phyloP scores from a whole-genome alignment of 805 yeast genomes.

The Millerozyma miso region DNA sequence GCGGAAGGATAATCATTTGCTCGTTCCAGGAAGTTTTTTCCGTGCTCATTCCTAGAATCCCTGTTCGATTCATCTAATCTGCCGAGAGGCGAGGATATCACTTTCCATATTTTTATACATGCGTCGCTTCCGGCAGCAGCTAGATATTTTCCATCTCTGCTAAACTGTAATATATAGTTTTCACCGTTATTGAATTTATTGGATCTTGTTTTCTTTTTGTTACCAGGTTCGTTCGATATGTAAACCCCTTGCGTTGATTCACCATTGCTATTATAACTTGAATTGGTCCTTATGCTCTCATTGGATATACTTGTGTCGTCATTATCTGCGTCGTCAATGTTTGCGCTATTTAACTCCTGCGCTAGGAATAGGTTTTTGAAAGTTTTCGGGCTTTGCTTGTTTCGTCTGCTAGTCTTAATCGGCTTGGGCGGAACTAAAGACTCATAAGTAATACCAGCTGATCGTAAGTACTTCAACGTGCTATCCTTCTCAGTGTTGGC shows the following conservation, averaged over 20 bases:
- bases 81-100: slow-evolving; percentile 67
- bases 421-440: slow-evolving; percentile 53
- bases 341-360: slow-evolving; percentile 47
- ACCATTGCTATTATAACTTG: neutral
- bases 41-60: slow-evolving; percentile 10
- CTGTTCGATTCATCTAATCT: slow-evolving; percentile 42
- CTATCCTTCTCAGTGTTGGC: neutral
- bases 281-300: slow-evolving; percentile 1
- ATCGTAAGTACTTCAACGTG: slow-evolving; percentile 3
- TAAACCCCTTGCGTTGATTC: neutral
- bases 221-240: neutral
- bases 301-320: slow-evolving; percentile 8
- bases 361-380: slow-evolving; percentile 57
- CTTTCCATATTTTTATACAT: slow-evolving; percentile 70
- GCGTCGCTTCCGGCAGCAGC: slow-evolving; percentile 84
- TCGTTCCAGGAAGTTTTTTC: slow-evolving; percentile 5
- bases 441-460: slow-evolving; percentile 30
- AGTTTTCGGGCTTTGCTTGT: slow-evolving; percentile 42
- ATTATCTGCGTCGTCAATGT: neutral
- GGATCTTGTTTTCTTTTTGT: slow-evolving; percentile 13
- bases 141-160: slow-evolving; percentile 73
- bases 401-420: slow-evolving; percentile 45
- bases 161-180: slow-evolving; percentile 71
- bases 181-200: slow-evolving; percentile 27
- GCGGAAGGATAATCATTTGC: slow-evolving; percentile 41